A percentile compares a stretch with the other conserved stretches of the same genome.
Evolutionary conservation across 2,329 filamentous ascomycete genomes (phyloP).

Genomic region (Diaporthe sp.): DNA sequence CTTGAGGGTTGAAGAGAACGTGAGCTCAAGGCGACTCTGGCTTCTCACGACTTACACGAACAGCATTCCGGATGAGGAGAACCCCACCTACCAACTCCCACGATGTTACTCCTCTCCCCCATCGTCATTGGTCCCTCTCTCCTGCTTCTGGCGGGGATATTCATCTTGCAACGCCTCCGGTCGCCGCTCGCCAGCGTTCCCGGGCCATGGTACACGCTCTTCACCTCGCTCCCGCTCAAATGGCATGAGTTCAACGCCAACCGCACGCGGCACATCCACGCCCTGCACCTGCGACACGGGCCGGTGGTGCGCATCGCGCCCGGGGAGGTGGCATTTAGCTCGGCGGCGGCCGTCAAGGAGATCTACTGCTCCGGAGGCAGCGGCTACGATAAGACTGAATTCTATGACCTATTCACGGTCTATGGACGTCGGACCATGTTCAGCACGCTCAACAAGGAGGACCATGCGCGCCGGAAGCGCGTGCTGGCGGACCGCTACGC

Average conservation of each 20-base stretch:
- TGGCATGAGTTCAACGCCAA: conserved; percentile 68
- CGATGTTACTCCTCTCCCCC: conserved; percentile 43
- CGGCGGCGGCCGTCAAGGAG: conserved; percentile 68
- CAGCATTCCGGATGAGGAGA: not conserved
- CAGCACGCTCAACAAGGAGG: conserved; percentile 66
- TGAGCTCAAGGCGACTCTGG: not conserved
- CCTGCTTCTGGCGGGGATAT: conserved; percentile 30
- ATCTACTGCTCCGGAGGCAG: conserved; percentile 73
- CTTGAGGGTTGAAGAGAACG: not conserved
- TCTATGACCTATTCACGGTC: conserved; percentile 71
- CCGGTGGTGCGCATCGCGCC: conserved; percentile 69
- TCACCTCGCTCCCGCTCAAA: conserved; percentile 65
- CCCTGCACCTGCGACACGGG: conserved; percentile 67
- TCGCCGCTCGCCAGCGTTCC: conserved; percentile 59
- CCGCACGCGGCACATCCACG: conserved; percentile 67
- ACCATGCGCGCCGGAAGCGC: conserved; percentile 74
- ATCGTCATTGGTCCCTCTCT: conserved; percentile 35
- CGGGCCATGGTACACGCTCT: conserved; percentile 60
- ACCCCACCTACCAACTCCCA: not conserved
- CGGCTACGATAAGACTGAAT: conserved; percentile 75
- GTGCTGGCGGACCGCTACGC: conserved; percentile 76
- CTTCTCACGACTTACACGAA: not conserved
- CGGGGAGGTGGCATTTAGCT: conserved; percentile 71
- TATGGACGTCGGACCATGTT: conserved; percentile 73
- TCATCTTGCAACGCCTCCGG: conserved; percentile 43